Evolutionary conservation across 2,329 filamentous ascomycete species (phyloP), one percentile per base, ranked within the genome.

Genomic region (Colletotrichum camelliae): DNA sequence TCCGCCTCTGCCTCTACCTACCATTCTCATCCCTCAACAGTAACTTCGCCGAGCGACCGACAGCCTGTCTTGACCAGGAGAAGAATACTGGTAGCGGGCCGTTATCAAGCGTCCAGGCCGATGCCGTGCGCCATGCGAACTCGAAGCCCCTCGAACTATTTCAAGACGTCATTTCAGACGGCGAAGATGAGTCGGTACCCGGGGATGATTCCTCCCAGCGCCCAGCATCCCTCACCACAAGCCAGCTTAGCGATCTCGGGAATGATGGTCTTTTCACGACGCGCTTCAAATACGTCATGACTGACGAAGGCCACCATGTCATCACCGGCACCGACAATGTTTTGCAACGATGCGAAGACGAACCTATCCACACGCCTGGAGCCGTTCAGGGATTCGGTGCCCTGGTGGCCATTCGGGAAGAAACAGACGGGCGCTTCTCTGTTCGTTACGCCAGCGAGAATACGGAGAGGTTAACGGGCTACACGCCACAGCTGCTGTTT

Each of bases 311-410:
- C 0, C 95, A 98, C 84, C 92, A 94, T 31, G 91, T 98, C 35
- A 94, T 98, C 70, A 97, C 95, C 1, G 95, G 95, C 7, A 90
- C 94, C 71, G 92, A 95, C 69, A 93, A 92, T 3, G 91, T 89
- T 1, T 85, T 97, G 60, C 94, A 97, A 81, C 90, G 92, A 68
- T 98, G 96, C 81, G 96, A 98, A 83, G 96, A 98, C 80, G 96
- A 98, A 80, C 95, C 96, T 0, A 98, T 98, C 31, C 95, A 96
- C 78, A 93, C 95, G 1, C 96, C 96, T 1, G 95, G 95, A 39
- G 94, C 94, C 2, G 86, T 96, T 1, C 96, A 98, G 82, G 89
- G 91, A 1, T 98, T 98, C 79, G 96, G 96, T 1, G 88, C 94
- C 5, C 86, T 98, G 29, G 80, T 98, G 37, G 95, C 93, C 1